Conservation (phyloP, 495 filamentous ascomycete species). For the Xylaria castorea region DNA sequence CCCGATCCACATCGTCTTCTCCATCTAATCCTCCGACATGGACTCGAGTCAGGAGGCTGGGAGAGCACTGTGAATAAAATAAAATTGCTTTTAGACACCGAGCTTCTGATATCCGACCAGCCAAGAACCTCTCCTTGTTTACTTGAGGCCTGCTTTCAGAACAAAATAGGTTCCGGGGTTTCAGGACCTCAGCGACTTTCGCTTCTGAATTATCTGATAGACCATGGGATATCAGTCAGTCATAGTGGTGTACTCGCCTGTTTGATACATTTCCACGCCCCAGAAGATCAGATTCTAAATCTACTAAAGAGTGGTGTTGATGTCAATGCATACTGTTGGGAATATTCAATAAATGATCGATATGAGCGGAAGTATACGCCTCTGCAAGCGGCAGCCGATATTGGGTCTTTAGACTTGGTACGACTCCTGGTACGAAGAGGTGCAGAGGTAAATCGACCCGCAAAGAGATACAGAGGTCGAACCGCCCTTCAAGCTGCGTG, state of each 20-base stretch:
- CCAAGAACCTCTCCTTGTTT: neutral
- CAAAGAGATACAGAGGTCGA: neutral
- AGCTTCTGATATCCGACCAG: neutral
- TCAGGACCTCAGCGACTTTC: neutral
- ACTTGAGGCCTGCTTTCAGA: neutral
- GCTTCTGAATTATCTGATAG: neutral
- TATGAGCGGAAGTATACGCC: no score
- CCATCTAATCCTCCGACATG: neutral
- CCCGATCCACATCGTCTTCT: neutral
- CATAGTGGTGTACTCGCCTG: neutral
- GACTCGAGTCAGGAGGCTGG: neutral
- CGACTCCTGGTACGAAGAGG: neutral
- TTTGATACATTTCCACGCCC: neutral
- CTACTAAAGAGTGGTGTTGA: neutral
- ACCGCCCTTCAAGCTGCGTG: conserved; percentile 6
- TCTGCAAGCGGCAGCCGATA: neutral
- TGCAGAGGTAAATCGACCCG: neutral
- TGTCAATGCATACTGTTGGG: neutral
- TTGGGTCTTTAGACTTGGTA: neutral
- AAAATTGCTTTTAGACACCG: neutral
- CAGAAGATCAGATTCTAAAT: neutral
- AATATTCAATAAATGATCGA: no score
- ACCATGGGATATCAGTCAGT: neutral
- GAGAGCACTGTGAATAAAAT: neutral
- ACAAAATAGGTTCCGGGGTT: no score